Conservation (phyloP, 179 eudicot species). For the Silene noctiflora region DNA sequence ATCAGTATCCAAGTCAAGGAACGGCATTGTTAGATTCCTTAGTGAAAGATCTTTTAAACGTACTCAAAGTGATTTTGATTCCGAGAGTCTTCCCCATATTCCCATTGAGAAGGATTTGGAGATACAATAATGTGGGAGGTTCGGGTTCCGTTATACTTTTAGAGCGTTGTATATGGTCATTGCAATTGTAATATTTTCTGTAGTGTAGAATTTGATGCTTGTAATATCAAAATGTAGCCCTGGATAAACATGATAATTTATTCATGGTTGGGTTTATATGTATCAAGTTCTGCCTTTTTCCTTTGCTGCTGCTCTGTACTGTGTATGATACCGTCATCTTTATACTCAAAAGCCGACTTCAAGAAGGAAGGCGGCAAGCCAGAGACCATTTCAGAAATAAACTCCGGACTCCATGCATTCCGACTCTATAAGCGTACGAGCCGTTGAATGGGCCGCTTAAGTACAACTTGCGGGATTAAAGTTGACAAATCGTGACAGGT, state of each 20-base stretch:
- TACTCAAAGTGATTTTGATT: conserved; percentile 29
- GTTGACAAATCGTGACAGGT: no score
- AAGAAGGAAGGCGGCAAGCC: no score
- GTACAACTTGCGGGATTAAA: no score
- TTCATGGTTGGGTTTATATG: neutral
- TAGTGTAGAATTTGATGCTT: neutral
- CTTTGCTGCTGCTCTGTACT: neutral
- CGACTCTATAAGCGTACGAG: no score
- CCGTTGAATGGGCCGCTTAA: no score
- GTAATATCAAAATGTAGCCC: neutral
- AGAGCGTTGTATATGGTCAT: conserved; percentile 6
- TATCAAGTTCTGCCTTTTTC: neutral
- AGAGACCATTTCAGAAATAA: no score
- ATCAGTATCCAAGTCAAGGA: conserved; percentile 35
- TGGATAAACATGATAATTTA: neutral
- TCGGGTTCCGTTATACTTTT: neutral
- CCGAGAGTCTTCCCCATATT: conserved; percentile 39
- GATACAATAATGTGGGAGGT: conserved; percentile 31
- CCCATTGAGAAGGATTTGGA: conserved; percentile 52
- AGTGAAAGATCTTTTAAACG: conserved; percentile 62
- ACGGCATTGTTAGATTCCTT: conserved; percentile 45
- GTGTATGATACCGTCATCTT: no score
- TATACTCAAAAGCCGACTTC: no score
- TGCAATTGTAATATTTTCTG: neutral
- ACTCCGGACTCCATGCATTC: no score